Evolutionary conservation across 345 rosid species (phyloP), one percentile per base, ranked within the genome.

Genomic region (Hirschfeldia incana): DNA sequence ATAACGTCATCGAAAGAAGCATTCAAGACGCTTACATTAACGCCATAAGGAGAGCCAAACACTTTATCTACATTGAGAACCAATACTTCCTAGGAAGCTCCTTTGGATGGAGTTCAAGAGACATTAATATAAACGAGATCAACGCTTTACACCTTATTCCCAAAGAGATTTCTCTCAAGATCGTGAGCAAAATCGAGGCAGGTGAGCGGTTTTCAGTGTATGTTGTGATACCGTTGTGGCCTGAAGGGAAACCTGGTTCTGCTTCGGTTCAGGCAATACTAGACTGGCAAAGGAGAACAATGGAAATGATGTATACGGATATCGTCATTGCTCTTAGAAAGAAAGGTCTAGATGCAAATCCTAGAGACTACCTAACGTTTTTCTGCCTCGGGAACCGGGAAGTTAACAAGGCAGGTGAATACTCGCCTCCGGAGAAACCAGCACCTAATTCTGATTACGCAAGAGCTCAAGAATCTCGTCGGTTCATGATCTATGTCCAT

Each of bases 401-500:
- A 82, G 73, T 65, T 0, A 46, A 2, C 55, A 77, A 80, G 61
- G 29, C 44, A 0, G 90, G 77, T 7, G 94, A 93, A 34, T 86
- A 85, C 53, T 7, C 0, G 6, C 87, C 92, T 58, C 51, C 81
- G 2, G 85, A 87, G 51, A 49, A 36, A 44, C 92, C 97, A 32
- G 85, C 75, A 21, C 62, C 85, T 37, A 72, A 76, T 76, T 84
- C 91, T 62, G 86, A 89, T 55, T 94, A 94, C 39, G 62, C 71
- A 26, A 88, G 81, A 85, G 90, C 97, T 81, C 98, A 94, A 66
- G 77, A 83, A 57, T 74, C 92, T 4, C 88, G 90, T 30, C 89
- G 98, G 7, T 94, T 90, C 85, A 90, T 90, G 98, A 88, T 94
- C 73, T 91, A 91, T 30, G 95, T 94, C 49, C 98, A 94, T 75